Evolutionary conservation across 768 basidiomycete genomes (phyloP), one percentile per base, ranked within the genome.

Genomic region (Rhodocollybia butyracea): DNA sequence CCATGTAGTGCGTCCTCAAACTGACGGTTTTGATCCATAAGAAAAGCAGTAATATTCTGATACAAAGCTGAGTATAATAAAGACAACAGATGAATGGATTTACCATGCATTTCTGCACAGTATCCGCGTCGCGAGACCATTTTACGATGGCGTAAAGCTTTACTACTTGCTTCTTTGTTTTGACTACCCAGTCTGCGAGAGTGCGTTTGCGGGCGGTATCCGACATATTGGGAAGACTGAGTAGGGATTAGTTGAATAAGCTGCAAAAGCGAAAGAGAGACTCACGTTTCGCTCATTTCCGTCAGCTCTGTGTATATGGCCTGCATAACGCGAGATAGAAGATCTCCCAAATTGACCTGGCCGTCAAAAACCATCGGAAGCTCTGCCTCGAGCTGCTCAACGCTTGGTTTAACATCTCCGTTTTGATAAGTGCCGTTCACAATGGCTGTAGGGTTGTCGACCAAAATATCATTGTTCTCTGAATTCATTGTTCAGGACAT

Each of bases 151-250:
- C 94, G 63, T 92, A 91, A 13, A 95, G 71, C 68, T 94, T 94
- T 29, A 93, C 87, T 31, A 93, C 83, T 63, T 96, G 93, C 63
- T 93, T 89, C 70, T 95, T 90, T 5, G 82, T 90, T 67, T 87
- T 85, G n/a, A 93, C 88, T 0, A 93, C 91, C 83, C 89, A 95
- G 60, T 94, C 91, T 2, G 90, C 90, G 30, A 95, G 72, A 17
- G 80, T 84, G 32, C 89, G 83, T 64, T 94, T 94, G 50, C 92
- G 81, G 47, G 85, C 87, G 21, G 71, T 72, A 63, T 93, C 90
- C 13, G 89, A 90, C 86, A 88, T 89, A 64, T 86, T 86, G 41
- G 89, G 90, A 75, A 92, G 81, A 17, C 84, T 86, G 56, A 19
- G 54, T 39, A 38, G 39, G 42, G 54, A n/a, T 55, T 15, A 56